Evolutionary conservation across 441 rosid species (phyloP), one percentile per base, ranked within the genome.

Genomic region (Euphorbia schlechtendalii): DNA sequence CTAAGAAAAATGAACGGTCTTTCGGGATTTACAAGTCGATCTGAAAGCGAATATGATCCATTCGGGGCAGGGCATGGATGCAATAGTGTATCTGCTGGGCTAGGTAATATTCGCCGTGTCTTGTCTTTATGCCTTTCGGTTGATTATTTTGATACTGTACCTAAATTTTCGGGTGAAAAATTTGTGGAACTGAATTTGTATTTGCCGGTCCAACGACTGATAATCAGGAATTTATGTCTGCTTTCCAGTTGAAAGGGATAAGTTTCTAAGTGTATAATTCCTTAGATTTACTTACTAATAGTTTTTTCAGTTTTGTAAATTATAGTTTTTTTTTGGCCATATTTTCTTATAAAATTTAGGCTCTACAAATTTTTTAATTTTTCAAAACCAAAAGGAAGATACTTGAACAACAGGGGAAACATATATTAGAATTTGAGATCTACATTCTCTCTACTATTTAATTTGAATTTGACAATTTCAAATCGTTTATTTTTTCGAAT

Each of bases 31-130:
- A 81, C 89, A 49, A 81, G 85, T 59, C 84, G 77, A 40, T 79
- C 80, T 58, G 92, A 84, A 72, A 88, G 96, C 67, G 90, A 83
- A 75, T 90, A 82, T 66, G 97, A 92, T 78, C 82, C 96, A 25
- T 92, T 92, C 82, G 93, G 90, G 53, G 77, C 87, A 3, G 92
- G 85, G 24, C 98, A 92, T 81, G 96, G 98, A 54, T 92, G 96
- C 82, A 92, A 79, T 74, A 88, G 96, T 69, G 69, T 90, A 52
- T 92, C 96, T 67, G 97, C 98, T 77, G 97, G 97, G 60, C 87
- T 92, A 36, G 98, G 97, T 92, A 86, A 69, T 61, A 15, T 73
- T 78, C 30, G 34, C 8, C 8, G 60, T 68, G 54, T 20, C 54
- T 18, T 57, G 15, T 28, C 4, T 56, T 28, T 14, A 12, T 49